Conservation (phyloP, 345 rosid species). For the Sisymbrium altissimum region DNA sequence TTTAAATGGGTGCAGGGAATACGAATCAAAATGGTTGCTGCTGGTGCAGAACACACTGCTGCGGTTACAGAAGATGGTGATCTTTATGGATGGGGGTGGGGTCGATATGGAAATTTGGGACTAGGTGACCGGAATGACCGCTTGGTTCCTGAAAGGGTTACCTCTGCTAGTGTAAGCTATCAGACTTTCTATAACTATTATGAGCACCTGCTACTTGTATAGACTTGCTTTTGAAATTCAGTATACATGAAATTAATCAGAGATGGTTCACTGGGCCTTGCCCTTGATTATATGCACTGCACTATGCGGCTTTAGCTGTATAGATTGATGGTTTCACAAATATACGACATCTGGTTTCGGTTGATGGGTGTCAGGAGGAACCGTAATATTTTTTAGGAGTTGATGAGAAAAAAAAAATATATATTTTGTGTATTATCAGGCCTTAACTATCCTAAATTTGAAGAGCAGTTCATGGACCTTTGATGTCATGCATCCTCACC, state of each 20-base stretch:
- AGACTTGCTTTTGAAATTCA: conserved; percentile 1
- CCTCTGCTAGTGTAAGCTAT: conserved; percentile 53
- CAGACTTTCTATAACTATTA: conserved; percentile 11
- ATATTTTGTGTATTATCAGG: not conserved
- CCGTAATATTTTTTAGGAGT: not conserved
- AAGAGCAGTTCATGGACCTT: not conserved
- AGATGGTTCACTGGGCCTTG: not conserved
- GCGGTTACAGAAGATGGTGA: conserved; percentile 91
- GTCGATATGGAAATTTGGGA: conserved; percentile 94
- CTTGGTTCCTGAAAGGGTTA: conserved; percentile 76
- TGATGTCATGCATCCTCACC: not conserved
- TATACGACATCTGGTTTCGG: not conserved
- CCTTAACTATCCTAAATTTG: not conserved
- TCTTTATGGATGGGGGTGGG: conserved; percentile 99
- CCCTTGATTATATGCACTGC: not conserved
- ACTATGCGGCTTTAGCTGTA: not conserved
- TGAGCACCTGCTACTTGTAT: not conserved
- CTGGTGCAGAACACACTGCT: conserved; percentile 97
- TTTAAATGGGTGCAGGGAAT: conserved; percentile 53
- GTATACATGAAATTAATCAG: not conserved
- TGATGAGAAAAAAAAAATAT: not conserved
- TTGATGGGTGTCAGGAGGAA: not conserved
- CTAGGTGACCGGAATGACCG: conserved; percentile 95
- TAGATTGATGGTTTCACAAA: not conserved
- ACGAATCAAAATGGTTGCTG: conserved; percentile 82